Evolutionary conservation across 2,329 filamentous ascomycete genomes (phyloP), one percentile per base, ranked within the genome.

Genomic region (Dissoconium aciculare): DNA sequence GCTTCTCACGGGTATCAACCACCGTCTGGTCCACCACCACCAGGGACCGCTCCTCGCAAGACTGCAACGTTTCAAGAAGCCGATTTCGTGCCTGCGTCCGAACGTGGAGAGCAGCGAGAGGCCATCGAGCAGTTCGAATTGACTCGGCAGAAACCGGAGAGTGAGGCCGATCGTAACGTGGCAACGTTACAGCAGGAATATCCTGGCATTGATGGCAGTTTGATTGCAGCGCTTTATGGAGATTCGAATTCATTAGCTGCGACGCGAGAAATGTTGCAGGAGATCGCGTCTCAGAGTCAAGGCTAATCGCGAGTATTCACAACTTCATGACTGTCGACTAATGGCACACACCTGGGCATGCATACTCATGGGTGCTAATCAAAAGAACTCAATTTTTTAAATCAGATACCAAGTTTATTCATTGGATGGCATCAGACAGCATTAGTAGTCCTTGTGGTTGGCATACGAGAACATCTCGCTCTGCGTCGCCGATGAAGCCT

Each of bases 221-320:
- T 62, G 42, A 57, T 62, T 37, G 59, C 59, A 8, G 59, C 59
- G n/a, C 51, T 62, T 26, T 62, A 61, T 37, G 49, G 51, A 5
- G 59, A 62, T 39, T 52, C 49, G 15, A 51, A 58, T 44, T 53
- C 47, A 37, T 32, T 60, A 39, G 51, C 51, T 12, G 57, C 52
- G n/a, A 57, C 57, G 34, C 50, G 58, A 38, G 59, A 62, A 47
- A 59, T 59, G 56, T 42, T 62, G 35, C 45, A 50, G 25, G 58
- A 58, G 42, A 39, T 62, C 41, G 41, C 38, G 28, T 29, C 31
- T 6, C 24, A 12, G 13, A 25, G 15, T n/a, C 17, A 27, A 15
- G 12, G 13, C 11, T 13, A 27, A 5, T 17, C 19, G n/a, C n/a
- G n/a, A n/a, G n/a, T n/a, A n/a, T n/a, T n/a, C n/a, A n/a, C n/a